Evolutionary conservation across 768 basidiomycete species (phyloP), one percentile per base, ranked within the genome.

Genomic region (Leccinum obscurum): DNA sequence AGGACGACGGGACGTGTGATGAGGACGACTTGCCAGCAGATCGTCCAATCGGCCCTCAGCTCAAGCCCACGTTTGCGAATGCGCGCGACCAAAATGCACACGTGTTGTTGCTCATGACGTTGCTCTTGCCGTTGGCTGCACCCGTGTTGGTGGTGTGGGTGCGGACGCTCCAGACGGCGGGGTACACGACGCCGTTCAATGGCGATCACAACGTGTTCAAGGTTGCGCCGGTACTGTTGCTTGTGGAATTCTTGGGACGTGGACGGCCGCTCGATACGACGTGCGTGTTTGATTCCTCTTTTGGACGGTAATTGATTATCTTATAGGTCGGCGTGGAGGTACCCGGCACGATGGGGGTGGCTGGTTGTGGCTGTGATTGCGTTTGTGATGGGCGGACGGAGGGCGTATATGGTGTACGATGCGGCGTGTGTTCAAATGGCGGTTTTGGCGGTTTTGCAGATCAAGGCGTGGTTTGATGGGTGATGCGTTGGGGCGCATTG

Each of bases 111-210:
- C 76, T 95, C 35, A 85, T 94, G 83, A 88, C 90, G 17, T 88
- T 87, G 83, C 77, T 95, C 3, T 75, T 96, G 0, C 95, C 95
- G 1, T 77, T 92, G 57, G 81, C 81, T 6, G 88, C 86, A 3
- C 88, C 92, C 0, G 87, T 89, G 6, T 77, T 98, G 26, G 88
- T 84, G 2, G 93, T 96, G 3, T 98, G 95, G 95, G 89, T 88
- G 3, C 84, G 93, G 54, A 95, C 94, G 41, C 76, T 96, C 11
- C 80, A 84, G 39, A 90, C 90, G 1, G 90, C 92, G 10, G 90
- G 91, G 1, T 82, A 85, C 61, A 87, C 83, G 8, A 87, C 87
- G 6, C 90, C 90, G 3, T 95, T 94, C 72, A 83, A 87, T 48
- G 87, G 90, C 0, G 93, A 95, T 70, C 92, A 94, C 68, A 83